Evolutionary conservation across 2,329 filamentous ascomycete genomes (phyloP).

Genomic region (Cladosporium velox): DNA sequence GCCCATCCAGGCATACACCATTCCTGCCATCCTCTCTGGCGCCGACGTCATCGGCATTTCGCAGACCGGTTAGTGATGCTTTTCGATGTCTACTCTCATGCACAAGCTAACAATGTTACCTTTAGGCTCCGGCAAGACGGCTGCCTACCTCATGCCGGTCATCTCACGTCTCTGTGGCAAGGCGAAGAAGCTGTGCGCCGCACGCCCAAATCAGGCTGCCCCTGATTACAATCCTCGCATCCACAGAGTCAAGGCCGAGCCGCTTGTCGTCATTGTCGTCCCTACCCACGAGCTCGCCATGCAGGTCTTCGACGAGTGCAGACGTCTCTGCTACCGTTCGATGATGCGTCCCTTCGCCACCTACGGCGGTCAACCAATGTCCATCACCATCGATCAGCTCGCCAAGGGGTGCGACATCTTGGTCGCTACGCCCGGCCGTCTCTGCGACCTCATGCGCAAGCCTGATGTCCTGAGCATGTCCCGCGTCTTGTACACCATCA

Average conservation of each 20-base stretch:
- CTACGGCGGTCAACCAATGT: constrained; percentile 79
- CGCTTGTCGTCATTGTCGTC: constrained; percentile 79
- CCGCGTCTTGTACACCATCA: constrained; percentile 74
- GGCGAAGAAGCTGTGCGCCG: constrained; percentile 80
- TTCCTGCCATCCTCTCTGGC: constrained; percentile 75
- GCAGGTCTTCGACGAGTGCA: constrained; percentile 93
- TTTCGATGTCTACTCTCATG: no score
- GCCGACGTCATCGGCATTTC: constrained; percentile 86
- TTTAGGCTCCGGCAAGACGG: constrained; percentile 92
- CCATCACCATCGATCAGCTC: constrained; percentile 71
- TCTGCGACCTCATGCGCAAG: constrained; percentile 79
- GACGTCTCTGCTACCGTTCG: constrained; percentile 89
- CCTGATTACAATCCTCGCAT: constrained; percentile 53
- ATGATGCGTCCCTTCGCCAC: constrained; percentile 90
- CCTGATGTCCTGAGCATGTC: constrained; percentile 68
- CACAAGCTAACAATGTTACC: constrained; percentile 11
- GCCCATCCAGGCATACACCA: constrained; percentile 81
- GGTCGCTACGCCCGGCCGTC: constrained; percentile 82
- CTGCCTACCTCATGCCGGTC: constrained; percentile 86
- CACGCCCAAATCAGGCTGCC: constrained; percentile 61
- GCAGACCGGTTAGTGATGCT: constrained; percentile 73
- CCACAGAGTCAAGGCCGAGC: constrained; percentile 71
- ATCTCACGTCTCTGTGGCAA: constrained; percentile 94
- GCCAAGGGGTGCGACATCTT: constrained; percentile 85
- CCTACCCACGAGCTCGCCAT: constrained; percentile 89